These are phyloP conservation scores for Coemansia sp. DNA, from an alignment of 192 early-diverging fungal genomes.

Conservation along the genomic window DNA sequence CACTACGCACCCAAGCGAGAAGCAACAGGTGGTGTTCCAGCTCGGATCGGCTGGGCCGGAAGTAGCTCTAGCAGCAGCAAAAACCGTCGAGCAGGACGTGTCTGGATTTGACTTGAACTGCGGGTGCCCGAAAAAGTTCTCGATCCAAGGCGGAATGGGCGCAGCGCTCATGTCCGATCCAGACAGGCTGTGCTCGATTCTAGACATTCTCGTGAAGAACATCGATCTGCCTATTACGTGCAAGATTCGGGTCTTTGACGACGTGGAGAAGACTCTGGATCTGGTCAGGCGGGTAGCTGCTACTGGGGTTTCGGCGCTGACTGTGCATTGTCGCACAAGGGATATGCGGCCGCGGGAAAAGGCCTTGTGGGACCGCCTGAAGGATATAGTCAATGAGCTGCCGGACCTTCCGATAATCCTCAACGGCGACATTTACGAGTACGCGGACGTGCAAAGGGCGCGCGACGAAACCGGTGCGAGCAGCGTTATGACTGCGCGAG, in stretches of 20 bases:
- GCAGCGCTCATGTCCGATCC: conserved; percentile 85
- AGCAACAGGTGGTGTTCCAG: conserved; percentile 80
- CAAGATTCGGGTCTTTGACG: conserved; percentile 80
- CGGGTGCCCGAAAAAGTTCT: conserved; percentile 97
- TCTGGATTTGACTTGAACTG: conserved; percentile 95
- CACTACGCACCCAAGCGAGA: conserved; percentile 75
- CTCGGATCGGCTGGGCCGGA: conserved; percentile 88
- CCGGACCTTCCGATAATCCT: conserved; percentile 80
- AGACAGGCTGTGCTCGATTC: conserved; percentile 75
- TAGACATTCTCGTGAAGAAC: conserved; percentile 68
- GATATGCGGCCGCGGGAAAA: conserved; percentile 75
- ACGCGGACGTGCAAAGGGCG: conserved; percentile 61
- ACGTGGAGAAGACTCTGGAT: conserved; percentile 73
- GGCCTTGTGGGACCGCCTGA: conserved; percentile 83
- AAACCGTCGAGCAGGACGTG: conserved; percentile 81
- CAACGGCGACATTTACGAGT: conserved; percentile 84
- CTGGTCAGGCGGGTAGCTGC: conserved; percentile 78
- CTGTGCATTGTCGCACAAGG: conserved; percentile 83
- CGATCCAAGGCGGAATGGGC: conserved; percentile 91
- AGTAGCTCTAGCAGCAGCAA: conserved; percentile 80
- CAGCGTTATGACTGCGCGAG: conserved; percentile 89
- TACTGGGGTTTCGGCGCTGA: conserved; percentile 84
- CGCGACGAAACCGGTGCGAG: conserved; percentile 61
- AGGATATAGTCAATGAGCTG: conserved; percentile 66
- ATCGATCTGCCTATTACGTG: conserved; percentile 80